These are phyloP conservation scores for Dendrobium nobile DNA, from an alignment of 106 monocot genomes.

Conservation along the genomic window DNA sequence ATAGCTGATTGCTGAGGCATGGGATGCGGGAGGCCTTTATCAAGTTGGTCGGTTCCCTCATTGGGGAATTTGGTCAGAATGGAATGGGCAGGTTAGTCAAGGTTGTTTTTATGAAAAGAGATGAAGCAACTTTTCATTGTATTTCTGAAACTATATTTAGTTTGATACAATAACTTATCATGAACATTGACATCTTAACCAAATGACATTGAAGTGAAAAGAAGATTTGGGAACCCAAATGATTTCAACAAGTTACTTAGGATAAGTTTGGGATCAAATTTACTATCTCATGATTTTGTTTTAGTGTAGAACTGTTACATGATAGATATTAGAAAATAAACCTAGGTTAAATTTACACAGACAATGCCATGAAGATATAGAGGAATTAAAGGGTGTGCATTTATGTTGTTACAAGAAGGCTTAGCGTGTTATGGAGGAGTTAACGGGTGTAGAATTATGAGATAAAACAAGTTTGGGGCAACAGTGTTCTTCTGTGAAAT, in stretches of 20 bases:
- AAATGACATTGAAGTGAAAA: not conserved
- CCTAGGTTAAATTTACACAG: no score
- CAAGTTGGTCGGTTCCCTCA: slow-evolving; percentile 92
- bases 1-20: slow-evolving; percentile 95
- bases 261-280: not conserved
- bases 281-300: not conserved
- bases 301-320: not conserved
- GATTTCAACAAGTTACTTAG: not conserved
- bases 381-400: not conserved
- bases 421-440: not conserved
- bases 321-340: not conserved
- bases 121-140: not conserved
- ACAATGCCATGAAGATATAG: not conserved
- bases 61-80: slow-evolving; percentile 89
- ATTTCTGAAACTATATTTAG: not conserved
- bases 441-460: not conserved
- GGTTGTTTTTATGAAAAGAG: slow-evolving; percentile 1
- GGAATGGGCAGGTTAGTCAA: slow-evolving; percentile 81
- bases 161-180: not conserved
- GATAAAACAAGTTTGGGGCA: not conserved
- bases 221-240: not conserved
- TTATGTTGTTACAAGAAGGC: not conserved
- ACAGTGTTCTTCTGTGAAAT: not conserved
- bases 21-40: slow-evolving; percentile 95
- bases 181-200: not conserved